These are phyloP conservation scores for Lablab purpureus DNA, from an alignment of 306 rosid species.

Conservation along the genomic window DNA sequence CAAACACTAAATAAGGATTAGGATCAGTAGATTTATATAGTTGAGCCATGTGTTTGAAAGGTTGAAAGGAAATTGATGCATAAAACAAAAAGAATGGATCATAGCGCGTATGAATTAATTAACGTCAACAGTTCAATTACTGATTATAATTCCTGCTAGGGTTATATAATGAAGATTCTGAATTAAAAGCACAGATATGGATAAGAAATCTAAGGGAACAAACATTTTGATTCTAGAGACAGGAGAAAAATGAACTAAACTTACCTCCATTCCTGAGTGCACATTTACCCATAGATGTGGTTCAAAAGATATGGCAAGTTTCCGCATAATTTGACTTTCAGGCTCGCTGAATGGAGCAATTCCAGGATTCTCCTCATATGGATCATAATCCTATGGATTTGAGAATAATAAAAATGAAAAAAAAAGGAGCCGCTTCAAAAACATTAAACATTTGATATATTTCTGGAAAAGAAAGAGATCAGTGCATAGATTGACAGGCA, in stretches of 20 bases:
- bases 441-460: background rate
- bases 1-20: background rate
- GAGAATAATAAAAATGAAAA: conserved; percentile 35
- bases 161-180: conserved; percentile 28
- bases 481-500: conserved; percentile 23
- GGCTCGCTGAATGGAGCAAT: conserved; percentile 94
- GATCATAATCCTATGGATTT: conserved; percentile 85
- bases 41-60: conserved; percentile 6
- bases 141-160: conserved; percentile 33
- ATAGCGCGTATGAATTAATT: conserved; percentile 33
- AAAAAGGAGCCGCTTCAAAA: background rate
- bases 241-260: conserved; percentile 28
- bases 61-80: background rate
- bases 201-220: conserved; percentile 34
- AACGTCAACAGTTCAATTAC: conserved; percentile 13
- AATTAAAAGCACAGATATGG: conserved; percentile 18
- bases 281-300: conserved; percentile 96
- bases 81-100: conserved; percentile 13
- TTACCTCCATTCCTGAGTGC: conserved; percentile 99
- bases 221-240: conserved; percentile 22
- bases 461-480: conserved; percentile 19
- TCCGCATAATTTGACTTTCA: conserved; percentile 94
- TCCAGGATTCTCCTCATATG: conserved; percentile 99
- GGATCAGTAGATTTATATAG: background rate
- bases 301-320: conserved; percentile 84